Evolutionary conservation across 164 flowering plant genomes (phyloP).

Genomic region (Nelumbo lutea): DNA sequence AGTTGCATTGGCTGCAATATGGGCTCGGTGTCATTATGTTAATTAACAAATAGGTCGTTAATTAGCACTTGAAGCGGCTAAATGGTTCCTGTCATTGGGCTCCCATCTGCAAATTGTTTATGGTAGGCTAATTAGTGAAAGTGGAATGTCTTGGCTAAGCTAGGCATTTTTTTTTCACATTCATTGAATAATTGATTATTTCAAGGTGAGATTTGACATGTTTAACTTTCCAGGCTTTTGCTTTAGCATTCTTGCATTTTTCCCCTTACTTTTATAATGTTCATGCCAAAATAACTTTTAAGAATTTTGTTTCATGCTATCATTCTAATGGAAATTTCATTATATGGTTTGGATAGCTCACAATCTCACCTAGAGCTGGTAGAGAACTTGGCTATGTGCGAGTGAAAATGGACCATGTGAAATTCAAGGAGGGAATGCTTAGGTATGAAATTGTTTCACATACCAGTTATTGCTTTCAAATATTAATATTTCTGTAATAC

Average conservation of each 20-base stretch:
- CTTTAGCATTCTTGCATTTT: not conserved
- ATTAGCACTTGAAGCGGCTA: not conserved
- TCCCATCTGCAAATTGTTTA: not conserved
- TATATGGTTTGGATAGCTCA: conserved; percentile 37
- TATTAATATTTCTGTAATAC: no score
- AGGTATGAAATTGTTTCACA: conserved; percentile 37
- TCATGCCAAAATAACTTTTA: not conserved
- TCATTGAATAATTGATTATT: not conserved
- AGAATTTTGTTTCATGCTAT: not conserved
- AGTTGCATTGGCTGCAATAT: no score
- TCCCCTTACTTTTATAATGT: not conserved
- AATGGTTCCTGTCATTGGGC: not conserved
- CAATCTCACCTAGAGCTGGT: conserved; percentile 94
- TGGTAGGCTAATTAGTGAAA: not conserved
- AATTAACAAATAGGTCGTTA: no score
- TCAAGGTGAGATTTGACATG: not conserved
- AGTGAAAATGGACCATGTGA: conserved; percentile 72
- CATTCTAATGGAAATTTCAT: not conserved
- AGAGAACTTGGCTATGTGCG: conserved; percentile 88
- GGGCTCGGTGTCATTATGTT: no score
- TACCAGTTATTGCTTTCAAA: not conserved
- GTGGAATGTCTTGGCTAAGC: not conserved
- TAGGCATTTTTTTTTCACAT: not conserved
- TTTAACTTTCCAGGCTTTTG: not conserved
- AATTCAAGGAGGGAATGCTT: conserved; percentile 68